Evolutionary conservation across 768 basidiomycete species (phyloP), one percentile per base, ranked within the genome.

Genomic region (Lentinus tigrinus): DNA sequence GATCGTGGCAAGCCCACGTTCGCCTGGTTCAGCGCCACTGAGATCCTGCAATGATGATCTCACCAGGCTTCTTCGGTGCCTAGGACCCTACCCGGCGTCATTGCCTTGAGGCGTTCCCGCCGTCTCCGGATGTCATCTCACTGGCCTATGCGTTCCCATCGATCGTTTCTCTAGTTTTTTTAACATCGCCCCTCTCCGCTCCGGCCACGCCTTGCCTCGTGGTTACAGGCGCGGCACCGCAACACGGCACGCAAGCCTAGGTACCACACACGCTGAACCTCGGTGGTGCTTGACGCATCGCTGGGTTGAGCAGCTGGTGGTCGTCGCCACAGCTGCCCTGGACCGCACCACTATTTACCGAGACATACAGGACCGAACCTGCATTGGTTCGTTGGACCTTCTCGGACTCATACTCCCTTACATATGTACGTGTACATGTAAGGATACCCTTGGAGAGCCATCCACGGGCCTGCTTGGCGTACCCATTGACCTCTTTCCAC

Each of bases 1-100:
- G 90, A 11, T 86, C 85, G 56, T 92, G 89, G 89, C 89, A 92
- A 58, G 88, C 89, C 21, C 88, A 91, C 56, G 72, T 91, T 44
- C 80, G 88, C 67, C 76, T 91, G 28, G 47, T 62, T n/a, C 62
- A 44, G 28, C 31, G 48, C 11, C 52, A 26, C 21, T 56, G 43
- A 46, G 19, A 19, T 24, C 24, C 43, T 7, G 6, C 21, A 11
- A 24, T 23, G 43, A 23, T 23, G 43, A 23, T 23, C 21, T 46
- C 21, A 10, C 31, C 31, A 11, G 31, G 31, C 7, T 31, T 31
- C 21, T 19, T 24, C 43, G 21, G 43, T 46, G 43, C 43, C 43
- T 46, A 23, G 43, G 43, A 46, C 19, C 21, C 13, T 4, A 3
- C 21, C 9, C 43, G 8, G 24, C 21, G 40, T 16, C n/a, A 48